These are phyloP conservation scores for Verticillium tricorpus DNA, from an alignment of 2,329 filamentous ascomycete species.

Conservation along the genomic window DNA sequence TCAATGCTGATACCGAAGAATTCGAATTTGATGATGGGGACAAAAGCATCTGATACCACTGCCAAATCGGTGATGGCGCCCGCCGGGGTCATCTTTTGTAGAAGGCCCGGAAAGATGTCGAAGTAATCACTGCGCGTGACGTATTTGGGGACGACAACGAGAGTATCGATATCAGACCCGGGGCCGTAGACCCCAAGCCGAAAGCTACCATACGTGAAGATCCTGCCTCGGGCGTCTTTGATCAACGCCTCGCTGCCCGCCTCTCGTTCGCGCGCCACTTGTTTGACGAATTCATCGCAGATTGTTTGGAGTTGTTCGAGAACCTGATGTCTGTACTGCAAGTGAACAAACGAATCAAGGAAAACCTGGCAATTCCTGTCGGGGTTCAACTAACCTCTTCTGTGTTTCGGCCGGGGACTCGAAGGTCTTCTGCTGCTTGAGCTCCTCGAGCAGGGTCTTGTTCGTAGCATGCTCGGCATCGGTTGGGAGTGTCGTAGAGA, in stretches of 20 bases:
- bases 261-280: constrained; percentile 70
- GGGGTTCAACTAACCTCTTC: constrained; percentile 56
- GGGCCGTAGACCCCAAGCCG: constrained; percentile 90
- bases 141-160: constrained; percentile 87
- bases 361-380: not conserved
- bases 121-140: constrained; percentile 91
- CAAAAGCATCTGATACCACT: constrained; percentile 83
- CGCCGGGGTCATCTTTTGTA: constrained; percentile 69
- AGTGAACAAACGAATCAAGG: not conserved
- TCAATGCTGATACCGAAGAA: constrained; percentile 90
- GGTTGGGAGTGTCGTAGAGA: constrained; percentile 73
- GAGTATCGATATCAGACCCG: constrained; percentile 95
- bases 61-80: constrained; percentile 82
- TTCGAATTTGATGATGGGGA: constrained; percentile 97
- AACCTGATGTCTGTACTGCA: constrained; percentile 56
- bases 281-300: constrained; percentile 80
- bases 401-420: constrained; percentile 79
- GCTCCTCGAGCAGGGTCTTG: constrained; percentile 73
- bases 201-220: constrained; percentile 96
- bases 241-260: constrained; percentile 70
- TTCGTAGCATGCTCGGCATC: constrained; percentile 72
- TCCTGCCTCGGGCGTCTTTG: constrained; percentile 81
- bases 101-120: constrained; percentile 73
- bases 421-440: constrained; percentile 88
- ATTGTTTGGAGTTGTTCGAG: constrained; percentile 74